Evolutionary conservation across 1,284 basidiomycete species (phyloP).

Genomic region (Tilletia indica): DNA sequence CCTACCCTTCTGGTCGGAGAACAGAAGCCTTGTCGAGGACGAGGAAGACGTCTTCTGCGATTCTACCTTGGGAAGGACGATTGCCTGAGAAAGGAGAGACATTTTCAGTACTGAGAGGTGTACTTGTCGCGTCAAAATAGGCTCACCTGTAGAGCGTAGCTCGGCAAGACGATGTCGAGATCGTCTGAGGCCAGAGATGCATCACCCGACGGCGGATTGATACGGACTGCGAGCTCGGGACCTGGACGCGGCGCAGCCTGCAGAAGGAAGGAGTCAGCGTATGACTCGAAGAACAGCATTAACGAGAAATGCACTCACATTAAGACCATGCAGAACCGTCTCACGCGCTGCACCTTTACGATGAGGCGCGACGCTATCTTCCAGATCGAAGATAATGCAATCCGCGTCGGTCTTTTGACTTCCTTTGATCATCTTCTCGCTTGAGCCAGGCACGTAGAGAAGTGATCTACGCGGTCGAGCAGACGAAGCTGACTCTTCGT

Average conservation of each 20-base stretch:
- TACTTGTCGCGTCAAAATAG: not conserved
- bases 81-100: slow-evolving; percentile 26
- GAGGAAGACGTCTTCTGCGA: slow-evolving; percentile 35
- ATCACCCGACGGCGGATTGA: slow-evolving; percentile 47
- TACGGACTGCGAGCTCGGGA: slow-evolving; percentile 49
- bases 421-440: slow-evolving; percentile 52
- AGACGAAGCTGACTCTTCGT: not conserved
- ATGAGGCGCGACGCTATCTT: slow-evolving; percentile 50
- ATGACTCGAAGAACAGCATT: not conserved
- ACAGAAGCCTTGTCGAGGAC: slow-evolving; percentile 35
- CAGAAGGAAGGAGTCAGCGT: not conserved
- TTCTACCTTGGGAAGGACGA: slow-evolving; percentile 53
- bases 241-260: slow-evolving; percentile 25
- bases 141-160: slow-evolving; percentile 27
- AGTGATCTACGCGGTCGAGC: slow-evolving; percentile 21
- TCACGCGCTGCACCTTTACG: slow-evolving; percentile 46
- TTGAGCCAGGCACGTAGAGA: slow-evolving; percentile 51
- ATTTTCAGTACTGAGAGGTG: not conserved
- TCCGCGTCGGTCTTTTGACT: slow-evolving; percentile 35
- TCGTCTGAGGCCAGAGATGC: slow-evolving; percentile 36
- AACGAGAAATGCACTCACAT: slow-evolving; percentile 28
- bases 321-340: slow-evolving; percentile 44
- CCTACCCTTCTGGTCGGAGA: slow-evolving; percentile 21
- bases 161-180: slow-evolving; percentile 46
- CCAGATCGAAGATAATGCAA: slow-evolving; percentile 51